Conservation (phyloP, 2,329 filamentous ascomycete genomes). For the Stemphylium lycopersici region DNA sequence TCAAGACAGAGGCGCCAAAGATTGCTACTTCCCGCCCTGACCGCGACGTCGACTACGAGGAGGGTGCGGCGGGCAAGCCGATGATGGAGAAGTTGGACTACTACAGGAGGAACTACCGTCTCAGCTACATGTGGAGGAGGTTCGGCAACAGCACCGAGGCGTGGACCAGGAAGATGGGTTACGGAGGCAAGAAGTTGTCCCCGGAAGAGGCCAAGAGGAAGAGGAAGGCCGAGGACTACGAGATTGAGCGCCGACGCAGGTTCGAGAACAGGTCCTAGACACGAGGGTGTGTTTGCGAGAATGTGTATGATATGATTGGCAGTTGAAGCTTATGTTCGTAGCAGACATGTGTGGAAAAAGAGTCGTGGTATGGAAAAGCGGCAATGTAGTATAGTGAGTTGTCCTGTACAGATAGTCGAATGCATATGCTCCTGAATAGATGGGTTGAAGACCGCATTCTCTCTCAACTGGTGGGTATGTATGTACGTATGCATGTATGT, state of each 20-base stretch:
- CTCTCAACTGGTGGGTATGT: background rate
- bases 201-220: constrained; percentile 31
- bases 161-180: constrained; percentile 23
- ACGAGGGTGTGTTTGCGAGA: background rate
- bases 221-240: constrained; percentile 37
- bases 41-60: constrained; percentile 31
- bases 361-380: background rate
- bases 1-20: constrained; percentile 21
- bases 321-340: constrained; percentile 21
- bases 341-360: background rate
- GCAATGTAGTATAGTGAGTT: constrained; percentile 4
- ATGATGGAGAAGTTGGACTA: constrained; percentile 32
- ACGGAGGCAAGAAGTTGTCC: constrained; percentile 23
- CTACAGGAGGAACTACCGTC: constrained; percentile 34
- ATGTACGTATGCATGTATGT: background rate
- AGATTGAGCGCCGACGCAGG: constrained; percentile 35
- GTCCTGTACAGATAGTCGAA: constrained; percentile 24
- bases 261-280: constrained; percentile 37
- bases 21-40: constrained; percentile 22
- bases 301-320: constrained; percentile 32
- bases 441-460: background rate
- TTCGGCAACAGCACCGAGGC: constrained; percentile 15
- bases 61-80: constrained; percentile 27
- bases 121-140: constrained; percentile 27
- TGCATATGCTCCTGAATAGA: constrained; percentile 14